These are phyloP conservation scores for Metroxylon sagu DNA, from an alignment of 176 grass and related monocot species.

Conservation along the genomic window DNA sequence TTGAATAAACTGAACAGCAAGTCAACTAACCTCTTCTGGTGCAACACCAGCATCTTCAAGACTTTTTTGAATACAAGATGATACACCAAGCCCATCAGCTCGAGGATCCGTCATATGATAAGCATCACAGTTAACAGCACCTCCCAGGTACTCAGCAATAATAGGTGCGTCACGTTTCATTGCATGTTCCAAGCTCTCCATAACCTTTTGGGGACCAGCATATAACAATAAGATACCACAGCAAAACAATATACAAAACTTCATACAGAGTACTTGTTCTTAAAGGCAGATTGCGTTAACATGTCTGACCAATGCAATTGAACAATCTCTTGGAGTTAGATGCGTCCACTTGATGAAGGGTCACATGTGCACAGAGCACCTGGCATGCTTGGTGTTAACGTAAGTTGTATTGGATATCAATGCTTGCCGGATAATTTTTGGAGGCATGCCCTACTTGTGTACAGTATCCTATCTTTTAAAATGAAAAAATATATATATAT, in stretches of 20 bases:
- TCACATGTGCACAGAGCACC: no score
- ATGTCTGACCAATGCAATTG: no score
- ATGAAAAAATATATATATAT: no score
- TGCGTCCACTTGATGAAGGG: no score
- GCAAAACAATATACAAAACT: not conserved
- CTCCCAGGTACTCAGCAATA: slow-evolving; percentile 58
- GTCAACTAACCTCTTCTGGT: slow-evolving; percentile 45
- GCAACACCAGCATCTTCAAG: slow-evolving; percentile 54
- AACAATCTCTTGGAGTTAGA: no score
- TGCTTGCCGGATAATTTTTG: no score
- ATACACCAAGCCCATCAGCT: slow-evolving; percentile 51
- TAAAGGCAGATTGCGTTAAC: no score
- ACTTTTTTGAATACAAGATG: slow-evolving; percentile 42
- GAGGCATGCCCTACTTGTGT: no score
- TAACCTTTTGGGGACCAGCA: slow-evolving; percentile 27
- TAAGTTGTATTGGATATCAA: no score
- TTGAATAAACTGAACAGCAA: no score
- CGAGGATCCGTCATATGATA: slow-evolving; percentile 65
- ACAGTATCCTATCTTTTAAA: no score
- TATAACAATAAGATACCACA: not conserved
- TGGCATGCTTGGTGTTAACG: no score
- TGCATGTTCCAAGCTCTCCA: slow-evolving; percentile 60
- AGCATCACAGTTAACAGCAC: slow-evolving; percentile 59
- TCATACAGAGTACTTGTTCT: not conserved
- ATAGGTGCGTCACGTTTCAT: slow-evolving; percentile 52